Conservation (phyloP, 2,329 filamentous ascomycete species). For the Exophiala oligosperma region DNA sequence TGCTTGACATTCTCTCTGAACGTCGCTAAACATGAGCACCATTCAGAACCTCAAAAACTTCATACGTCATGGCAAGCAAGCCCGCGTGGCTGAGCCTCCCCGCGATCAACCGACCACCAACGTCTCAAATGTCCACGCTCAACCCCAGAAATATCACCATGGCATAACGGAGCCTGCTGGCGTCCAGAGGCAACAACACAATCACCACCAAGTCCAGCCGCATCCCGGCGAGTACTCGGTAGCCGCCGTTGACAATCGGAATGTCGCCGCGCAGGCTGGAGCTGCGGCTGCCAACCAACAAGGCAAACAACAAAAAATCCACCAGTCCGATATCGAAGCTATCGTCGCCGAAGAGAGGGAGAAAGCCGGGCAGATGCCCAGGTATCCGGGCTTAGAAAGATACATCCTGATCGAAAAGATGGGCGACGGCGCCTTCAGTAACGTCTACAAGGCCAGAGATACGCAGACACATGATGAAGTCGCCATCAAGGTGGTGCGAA, state of each 20-base stretch:
- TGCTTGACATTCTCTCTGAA: not conserved
- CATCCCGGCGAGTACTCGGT: constrained; percentile 62
- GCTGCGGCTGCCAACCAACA: constrained; percentile 64
- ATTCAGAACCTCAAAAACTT: constrained; percentile 98
- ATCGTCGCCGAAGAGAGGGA: constrained; percentile 91
- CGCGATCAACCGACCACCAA: constrained; percentile 64
- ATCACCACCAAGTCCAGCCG: constrained; percentile 33
- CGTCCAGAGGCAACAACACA: constrained; percentile 57
- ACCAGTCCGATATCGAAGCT: constrained; percentile 69
- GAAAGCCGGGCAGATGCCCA: constrained; percentile 79
- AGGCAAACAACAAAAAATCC: constrained; percentile 61
- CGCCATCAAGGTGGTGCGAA: constrained; percentile 97
- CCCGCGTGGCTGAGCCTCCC: constrained; percentile 63
- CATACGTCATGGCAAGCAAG: constrained; percentile 96
- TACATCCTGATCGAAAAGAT: constrained; percentile 93
- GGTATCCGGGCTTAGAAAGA: constrained; percentile 79
- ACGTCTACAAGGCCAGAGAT: constrained; percentile 90
- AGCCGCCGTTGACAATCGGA: constrained; percentile 58
- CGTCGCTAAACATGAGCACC: constrained; percentile 54
- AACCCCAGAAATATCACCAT: constrained; percentile 58
- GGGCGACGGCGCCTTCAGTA: constrained; percentile 98
- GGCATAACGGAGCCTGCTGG: constrained; percentile 61
- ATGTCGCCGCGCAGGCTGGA: constrained; percentile 68
- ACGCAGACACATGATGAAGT: constrained; percentile 68
- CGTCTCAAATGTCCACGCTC: constrained; percentile 64